These are phyloP conservation scores for Theileria sp. DNA, from an alignment of 169 alveolate genomes.

Conservation along the genomic window DNA sequence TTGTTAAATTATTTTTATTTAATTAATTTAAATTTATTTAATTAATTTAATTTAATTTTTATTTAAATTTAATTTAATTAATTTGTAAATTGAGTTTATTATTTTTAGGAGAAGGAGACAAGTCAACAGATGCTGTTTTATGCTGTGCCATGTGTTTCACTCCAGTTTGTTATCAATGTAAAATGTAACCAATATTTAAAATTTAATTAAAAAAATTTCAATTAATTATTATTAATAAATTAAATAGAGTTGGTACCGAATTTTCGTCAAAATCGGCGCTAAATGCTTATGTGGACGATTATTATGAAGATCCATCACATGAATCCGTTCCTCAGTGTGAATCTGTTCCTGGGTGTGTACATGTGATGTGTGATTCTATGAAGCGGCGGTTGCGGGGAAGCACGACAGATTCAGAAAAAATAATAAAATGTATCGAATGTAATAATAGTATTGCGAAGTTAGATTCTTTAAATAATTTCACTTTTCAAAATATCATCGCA, in stretches of 20 bases:
- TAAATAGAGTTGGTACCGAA: neutral
- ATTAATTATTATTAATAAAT: too few relatives aligned
- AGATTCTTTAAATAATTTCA: conserved; percentile 27
- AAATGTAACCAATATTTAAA: conserved; percentile 16
- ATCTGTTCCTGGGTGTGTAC: neutral
- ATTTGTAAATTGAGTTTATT: neutral
- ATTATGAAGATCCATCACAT: neutral
- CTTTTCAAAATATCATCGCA: conserved; percentile 48
- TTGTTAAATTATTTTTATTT: too few relatives aligned
- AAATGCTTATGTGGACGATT: conserved; percentile 2
- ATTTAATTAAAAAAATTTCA: too few relatives aligned
- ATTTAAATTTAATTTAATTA: neutral
- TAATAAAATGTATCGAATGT: conserved; percentile 55
- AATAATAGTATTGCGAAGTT: conserved; percentile 26
- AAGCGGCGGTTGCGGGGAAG: conserved; percentile 5
- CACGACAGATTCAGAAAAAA: neutral
- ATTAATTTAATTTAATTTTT: too few relatives aligned
- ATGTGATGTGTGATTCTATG: neutral
- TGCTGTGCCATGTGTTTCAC: conserved; percentile 66
- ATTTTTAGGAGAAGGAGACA: conserved; percentile 15
- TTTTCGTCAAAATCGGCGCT: conserved; percentile 5
- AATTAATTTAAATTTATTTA: too few relatives aligned
- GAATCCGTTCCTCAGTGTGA: neutral
- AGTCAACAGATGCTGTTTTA: conserved; percentile 51
- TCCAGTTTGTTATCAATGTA: conserved; percentile 57